phyloP scores from a whole-genome alignment of 495 filamentous ascomycete genomes.

The Margaritispora aquatica region DNA sequence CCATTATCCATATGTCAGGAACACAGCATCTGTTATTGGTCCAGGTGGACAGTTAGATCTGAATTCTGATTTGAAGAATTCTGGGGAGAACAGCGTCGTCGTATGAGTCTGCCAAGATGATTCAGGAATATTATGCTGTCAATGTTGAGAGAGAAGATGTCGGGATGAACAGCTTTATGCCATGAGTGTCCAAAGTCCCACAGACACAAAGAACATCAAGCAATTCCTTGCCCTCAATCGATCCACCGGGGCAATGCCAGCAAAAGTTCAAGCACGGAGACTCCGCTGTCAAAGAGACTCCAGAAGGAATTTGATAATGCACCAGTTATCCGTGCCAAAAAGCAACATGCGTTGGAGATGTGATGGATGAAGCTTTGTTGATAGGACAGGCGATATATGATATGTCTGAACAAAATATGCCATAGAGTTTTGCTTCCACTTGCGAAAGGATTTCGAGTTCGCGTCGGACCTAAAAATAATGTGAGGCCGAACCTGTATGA shows the following conservation, averaged over 20 bases:
- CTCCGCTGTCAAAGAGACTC: not conserved
- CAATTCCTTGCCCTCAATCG: not conserved
- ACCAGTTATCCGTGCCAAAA: not conserved
- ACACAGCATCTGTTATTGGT: not conserved
- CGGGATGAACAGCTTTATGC: not conserved
- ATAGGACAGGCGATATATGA: not conserved
- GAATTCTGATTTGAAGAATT: not conserved
- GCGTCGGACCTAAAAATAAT: not conserved
- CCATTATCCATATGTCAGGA: not conserved
- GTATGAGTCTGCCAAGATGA: not conserved
- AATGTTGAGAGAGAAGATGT: too few relatives aligned
- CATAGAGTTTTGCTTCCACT: too few relatives aligned
- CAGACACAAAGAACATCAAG: not conserved
- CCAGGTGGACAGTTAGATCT: too few relatives aligned
- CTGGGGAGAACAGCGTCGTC: not conserved
- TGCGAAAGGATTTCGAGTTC: too few relatives aligned
- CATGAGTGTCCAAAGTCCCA: not conserved
- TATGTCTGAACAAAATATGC: not conserved
- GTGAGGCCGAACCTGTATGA: not conserved
- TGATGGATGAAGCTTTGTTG: not conserved
- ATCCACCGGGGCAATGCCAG: not conserved
- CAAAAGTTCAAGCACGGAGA: not conserved
- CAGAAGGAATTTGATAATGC: not conserved
- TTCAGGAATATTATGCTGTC: not conserved
- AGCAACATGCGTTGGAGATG: not conserved